Evolutionary conservation across 345 rosid species (phyloP).

Genomic region (Luvunga scandens): DNA sequence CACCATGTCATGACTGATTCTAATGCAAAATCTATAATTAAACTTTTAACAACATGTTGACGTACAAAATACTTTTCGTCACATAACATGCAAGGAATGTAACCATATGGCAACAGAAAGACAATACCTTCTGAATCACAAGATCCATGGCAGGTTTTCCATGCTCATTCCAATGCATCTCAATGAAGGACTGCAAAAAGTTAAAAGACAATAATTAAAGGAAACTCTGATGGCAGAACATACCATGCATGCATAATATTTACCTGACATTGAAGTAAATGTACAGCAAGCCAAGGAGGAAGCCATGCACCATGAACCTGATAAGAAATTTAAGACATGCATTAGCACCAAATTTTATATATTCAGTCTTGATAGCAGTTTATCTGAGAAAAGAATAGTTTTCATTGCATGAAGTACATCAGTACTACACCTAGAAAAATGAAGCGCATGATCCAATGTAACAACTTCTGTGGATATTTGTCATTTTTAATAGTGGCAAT

Average conservation of each 20-base stretch:
- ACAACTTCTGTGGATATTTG: background rate
- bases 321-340: conserved; percentile 11
- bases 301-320: conserved; percentile 98
- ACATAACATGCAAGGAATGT: background rate
- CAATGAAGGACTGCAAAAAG: conserved; percentile 39
- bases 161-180: conserved; percentile 62
- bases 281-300: conserved; percentile 87
- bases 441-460: background rate
- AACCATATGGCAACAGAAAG: background rate
- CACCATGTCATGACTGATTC: background rate
- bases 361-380: background rate
- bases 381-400: background rate
- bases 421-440: background rate
- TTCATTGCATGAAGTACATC: no score
- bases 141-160: conserved; percentile 79
- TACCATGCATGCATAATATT: background rate
- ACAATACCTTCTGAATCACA: conserved; percentile 63
- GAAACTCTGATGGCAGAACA: background rate
- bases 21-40: background rate
- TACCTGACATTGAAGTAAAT: conserved; percentile 60
- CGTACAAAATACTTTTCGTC: conserved; percentile 2
- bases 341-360: conserved; percentile 16
- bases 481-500: no score
- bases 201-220: conserved; percentile 7
- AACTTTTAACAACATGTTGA: background rate